phyloP scores from a whole-genome alignment of 2,329 filamentous ascomycete species.

The Botrytis byssoidea region DNA sequence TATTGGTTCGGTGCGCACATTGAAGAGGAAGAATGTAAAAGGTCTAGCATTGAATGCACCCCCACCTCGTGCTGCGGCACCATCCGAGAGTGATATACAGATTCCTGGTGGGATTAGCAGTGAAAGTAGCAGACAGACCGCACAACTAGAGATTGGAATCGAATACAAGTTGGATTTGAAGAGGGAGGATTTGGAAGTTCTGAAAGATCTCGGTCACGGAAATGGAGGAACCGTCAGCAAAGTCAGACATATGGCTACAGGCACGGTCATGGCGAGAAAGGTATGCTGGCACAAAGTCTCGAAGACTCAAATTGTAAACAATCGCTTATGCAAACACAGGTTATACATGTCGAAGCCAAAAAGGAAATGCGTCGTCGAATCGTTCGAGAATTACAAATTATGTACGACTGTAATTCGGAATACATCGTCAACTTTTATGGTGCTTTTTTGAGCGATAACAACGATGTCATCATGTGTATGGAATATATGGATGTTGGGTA shows the following conservation, averaged over 20 bases:
- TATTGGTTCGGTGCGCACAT: constrained; percentile 70
- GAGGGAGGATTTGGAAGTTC: constrained; percentile 85
- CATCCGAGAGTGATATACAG: constrained; percentile 69
- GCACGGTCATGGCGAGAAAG: constrained; percentile 97
- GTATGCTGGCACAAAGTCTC: constrained; percentile 48
- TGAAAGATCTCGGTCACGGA: constrained; percentile 92
- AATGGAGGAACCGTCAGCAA: constrained; percentile 99
- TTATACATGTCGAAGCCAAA: constrained; percentile 97
- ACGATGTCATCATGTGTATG: constrained; percentile 99
- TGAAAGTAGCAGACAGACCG: constrained; percentile 57
- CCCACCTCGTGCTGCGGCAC: constrained; percentile 67
- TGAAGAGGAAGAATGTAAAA: constrained; percentile 99
- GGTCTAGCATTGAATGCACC: constrained; percentile 83
- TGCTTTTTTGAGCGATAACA: constrained; percentile 92
- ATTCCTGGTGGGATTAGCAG: constrained; percentile 59
- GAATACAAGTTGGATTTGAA: constrained; percentile 93
- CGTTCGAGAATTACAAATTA: constrained; percentile 94
- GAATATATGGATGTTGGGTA: constrained; percentile 99
- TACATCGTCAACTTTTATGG: constrained; percentile 98
- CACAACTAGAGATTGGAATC: constrained; percentile 86
- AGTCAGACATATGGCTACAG: constrained; percentile 90
- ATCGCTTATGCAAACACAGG: constrained; percentile 49
- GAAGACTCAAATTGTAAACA: not conserved
- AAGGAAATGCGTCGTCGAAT: constrained; percentile 96
- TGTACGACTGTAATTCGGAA: constrained; percentile 95